Percentiles rank a stretch among this genome's conserved stretches.
Conservation (phyloP, 257 asterid species). For the Cruciata laevipes region DNA sequence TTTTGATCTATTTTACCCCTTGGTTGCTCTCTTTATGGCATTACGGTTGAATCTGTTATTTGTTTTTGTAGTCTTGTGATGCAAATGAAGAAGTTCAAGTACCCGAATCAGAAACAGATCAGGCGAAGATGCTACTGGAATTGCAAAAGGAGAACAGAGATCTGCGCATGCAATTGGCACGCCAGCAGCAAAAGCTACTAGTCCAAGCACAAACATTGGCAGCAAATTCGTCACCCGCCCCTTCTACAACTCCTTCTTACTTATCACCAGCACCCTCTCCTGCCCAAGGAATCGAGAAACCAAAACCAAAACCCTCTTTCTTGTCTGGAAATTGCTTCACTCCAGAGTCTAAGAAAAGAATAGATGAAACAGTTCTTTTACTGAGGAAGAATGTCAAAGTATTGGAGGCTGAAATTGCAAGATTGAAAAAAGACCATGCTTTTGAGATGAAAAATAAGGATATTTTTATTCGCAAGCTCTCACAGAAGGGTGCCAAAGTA, state of each 20-base stretch:
- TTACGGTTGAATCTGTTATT: neutral
- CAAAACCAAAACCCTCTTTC: conserved; percentile 36
- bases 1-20: neutral
- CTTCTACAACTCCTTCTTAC: conserved; percentile 34
- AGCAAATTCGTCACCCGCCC: conserved; percentile 41
- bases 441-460: conserved; percentile 43
- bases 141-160: conserved; percentile 56
- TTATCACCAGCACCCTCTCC: conserved; percentile 37
- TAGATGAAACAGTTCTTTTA: conserved; percentile 23
- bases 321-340: conserved; percentile 41
- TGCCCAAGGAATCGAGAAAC: conserved; percentile 29
- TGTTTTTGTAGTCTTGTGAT: conserved; percentile 32
- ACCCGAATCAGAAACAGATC: conserved; percentile 48
- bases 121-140: conserved; percentile 51
- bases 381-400: conserved; percentile 36
- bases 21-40: neutral
- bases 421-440: conserved; percentile 48
- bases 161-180: conserved; percentile 45
- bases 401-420: conserved; percentile 44
- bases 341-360: conserved; percentile 45
- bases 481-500: conserved; percentile 32
- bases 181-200: conserved; percentile 47
- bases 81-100: conserved; percentile 44
- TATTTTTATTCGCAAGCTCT: conserved; percentile 34
- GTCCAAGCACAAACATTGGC: conserved; percentile 55